Base-by-base conservation (phyloP, 345 rosid species). In the Camelina laxa region DNA sequence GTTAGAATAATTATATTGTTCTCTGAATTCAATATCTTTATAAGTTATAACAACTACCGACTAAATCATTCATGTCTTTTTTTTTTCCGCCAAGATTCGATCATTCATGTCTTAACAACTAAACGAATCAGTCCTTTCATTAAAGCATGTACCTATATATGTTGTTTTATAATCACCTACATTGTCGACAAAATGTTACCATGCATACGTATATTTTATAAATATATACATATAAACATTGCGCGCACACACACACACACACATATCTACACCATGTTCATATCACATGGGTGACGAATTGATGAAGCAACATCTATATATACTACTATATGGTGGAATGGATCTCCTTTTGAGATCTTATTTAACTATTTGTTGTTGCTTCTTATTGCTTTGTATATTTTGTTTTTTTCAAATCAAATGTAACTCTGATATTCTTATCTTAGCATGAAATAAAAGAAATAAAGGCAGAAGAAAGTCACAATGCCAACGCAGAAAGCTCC, bases 261-360 rank as follows among this genome's bases (percentile, higher is more conserved):
- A 35, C 13, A 38, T 3, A 35, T 11, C 17, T 19, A 38, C 48
- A 60, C 48, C 36, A 42, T 42, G 42, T 58, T 71, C 30, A 59
- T 65, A 65, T 65, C 81, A 77, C 81, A 72, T 77, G 81, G 81
- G 67, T 72, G 80, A 77, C 81, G 81, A 71, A 19, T 65, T 70
- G 72, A 63, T 70, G 75, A 62, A 55, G 27, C 31, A 76, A 7
- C 53, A 62, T 22, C 35, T 62, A 45, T 24, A n/a, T n/a, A n/a
- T 35, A 45, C 24, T 27, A 33, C 27, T 24, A 17, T 64, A 65
- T 65, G 56, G 67, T 76, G 67, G 72, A 71, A 66, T 77, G 67
- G 48, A 70, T 65, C 57, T 51, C 35, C 67, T 72, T 72, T 50
- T 57, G 24, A 49, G 45, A 15, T 47, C 47, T 50, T 6, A 57